phyloP scores from a whole-genome alignment of 2,329 filamentous ascomycete species.

The Neopestalotiopsis clavispora region DNA sequence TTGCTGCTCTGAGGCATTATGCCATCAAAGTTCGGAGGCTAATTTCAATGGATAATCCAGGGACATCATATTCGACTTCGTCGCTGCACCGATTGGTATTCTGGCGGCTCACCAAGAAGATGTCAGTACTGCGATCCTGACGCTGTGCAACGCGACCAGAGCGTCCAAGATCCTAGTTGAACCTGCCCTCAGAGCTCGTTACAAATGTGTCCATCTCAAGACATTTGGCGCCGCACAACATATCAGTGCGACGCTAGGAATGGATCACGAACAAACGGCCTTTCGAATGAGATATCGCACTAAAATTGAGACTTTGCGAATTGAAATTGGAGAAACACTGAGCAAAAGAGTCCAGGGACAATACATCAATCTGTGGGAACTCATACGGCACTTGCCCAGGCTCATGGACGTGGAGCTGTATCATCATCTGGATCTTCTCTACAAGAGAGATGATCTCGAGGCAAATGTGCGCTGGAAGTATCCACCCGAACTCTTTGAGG shows the following conservation, averaged over 20 bases:
- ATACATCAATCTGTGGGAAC: constrained; percentile 54
- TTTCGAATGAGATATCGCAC: constrained; percentile 64
- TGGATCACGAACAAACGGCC: not conserved
- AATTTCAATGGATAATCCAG: not conserved
- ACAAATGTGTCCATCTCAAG: constrained; percentile 68
- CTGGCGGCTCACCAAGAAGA: constrained; percentile 45
- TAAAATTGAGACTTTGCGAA: constrained; percentile 72
- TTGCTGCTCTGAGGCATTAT: no score
- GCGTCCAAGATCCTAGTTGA: constrained; percentile 71
- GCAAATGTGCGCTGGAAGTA: constrained; percentile 72
- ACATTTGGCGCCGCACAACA: constrained; percentile 44
- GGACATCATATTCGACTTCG: constrained; percentile 63
- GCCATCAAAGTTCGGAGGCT: not conserved
- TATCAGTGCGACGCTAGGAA: constrained; percentile 38
- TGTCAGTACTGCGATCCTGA: constrained; percentile 43
- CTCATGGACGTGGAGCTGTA: constrained; percentile 74
- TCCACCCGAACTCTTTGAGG: constrained; percentile 66
- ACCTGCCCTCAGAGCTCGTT: constrained; percentile 75
- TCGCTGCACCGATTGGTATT: constrained; percentile 62
- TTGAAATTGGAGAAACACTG: constrained; percentile 63
- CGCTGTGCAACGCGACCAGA: constrained; percentile 64
- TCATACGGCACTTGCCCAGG: constrained; percentile 69
- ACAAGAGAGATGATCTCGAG: constrained; percentile 63
- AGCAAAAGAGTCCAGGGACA: constrained; percentile 25
- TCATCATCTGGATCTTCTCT: constrained; percentile 70